These are phyloP conservation scores for Wickerhamomyces xylosicus DNA, from an alignment of 805 yeast genomes.

Conservation along the genomic window DNA sequence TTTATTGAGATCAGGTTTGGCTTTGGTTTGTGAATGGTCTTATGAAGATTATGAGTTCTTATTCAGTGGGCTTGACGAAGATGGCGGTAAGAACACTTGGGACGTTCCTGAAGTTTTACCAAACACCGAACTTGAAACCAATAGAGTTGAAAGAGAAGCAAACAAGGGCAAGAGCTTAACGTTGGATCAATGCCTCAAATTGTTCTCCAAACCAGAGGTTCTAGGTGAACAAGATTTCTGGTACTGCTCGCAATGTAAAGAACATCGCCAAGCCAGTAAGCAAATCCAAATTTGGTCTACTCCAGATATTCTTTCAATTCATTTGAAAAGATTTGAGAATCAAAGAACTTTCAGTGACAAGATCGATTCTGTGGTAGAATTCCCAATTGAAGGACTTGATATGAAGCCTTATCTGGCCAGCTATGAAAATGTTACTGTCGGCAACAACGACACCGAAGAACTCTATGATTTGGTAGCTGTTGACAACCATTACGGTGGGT, in stretches of 20 bases:
- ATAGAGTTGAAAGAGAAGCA: constrained; percentile 22
- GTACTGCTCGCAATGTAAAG: constrained; percentile 88
- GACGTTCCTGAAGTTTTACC: constrained; percentile 34
- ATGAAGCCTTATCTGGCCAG: constrained; percentile 45
- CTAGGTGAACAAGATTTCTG: constrained; percentile 84
- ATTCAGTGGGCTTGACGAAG: constrained; percentile 38
- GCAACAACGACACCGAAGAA: constrained; percentile 15
- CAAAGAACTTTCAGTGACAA: constrained; percentile 82
- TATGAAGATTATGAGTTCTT: constrained; percentile 34
- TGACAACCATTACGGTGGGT: constrained; percentile 91
- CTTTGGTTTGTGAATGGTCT: constrained; percentile 63
- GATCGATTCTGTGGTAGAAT: constrained; percentile 73
- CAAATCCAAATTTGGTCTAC: constrained; percentile 88
- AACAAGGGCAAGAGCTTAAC: constrained; percentile 33
- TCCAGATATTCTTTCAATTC: constrained; percentile 85
- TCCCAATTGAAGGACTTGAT: constrained; percentile 79
- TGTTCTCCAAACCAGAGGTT: constrained; percentile 75
- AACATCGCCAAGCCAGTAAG: constrained; percentile 84
- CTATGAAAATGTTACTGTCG: neutral
- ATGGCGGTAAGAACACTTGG: constrained; percentile 49
- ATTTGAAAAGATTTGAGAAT: constrained; percentile 81
- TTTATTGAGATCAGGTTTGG: constrained; percentile 20
- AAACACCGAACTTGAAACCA: constrained; percentile 46
- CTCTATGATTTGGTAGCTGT: constrained; percentile 85
- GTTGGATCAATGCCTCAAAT: constrained; percentile 61